Conservation (phyloP, 2,329 filamentous ascomycete species). For the Sclerotinia nivalis region DNA sequence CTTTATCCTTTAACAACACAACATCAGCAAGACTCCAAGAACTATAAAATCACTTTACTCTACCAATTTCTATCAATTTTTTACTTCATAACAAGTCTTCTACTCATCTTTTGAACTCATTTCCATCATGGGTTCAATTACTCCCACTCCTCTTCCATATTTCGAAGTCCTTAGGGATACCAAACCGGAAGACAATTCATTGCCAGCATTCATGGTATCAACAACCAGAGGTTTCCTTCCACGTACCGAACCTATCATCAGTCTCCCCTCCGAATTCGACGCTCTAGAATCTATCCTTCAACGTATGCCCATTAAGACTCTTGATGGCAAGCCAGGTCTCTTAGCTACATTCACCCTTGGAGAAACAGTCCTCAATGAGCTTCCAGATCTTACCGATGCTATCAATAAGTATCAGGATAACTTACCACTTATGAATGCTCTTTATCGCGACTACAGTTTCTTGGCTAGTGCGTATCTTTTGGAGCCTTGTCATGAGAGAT, state of each 20-base stretch:
- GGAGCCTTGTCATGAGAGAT: constrained; percentile 83
- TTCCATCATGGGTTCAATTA: constrained; percentile 39
- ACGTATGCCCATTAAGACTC: constrained; percentile 76
- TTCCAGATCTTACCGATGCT: constrained; percentile 73
- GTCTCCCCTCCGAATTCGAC: constrained; percentile 73
- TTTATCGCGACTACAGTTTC: constrained; percentile 92
- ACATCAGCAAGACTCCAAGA: background rate
- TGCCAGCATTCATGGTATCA: constrained; percentile 78
- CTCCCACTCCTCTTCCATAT: constrained; percentile 30
- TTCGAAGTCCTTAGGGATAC: constrained; percentile 67
- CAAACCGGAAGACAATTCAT: constrained; percentile 59
- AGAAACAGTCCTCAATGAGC: constrained; percentile 67
- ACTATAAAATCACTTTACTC: constrained; percentile 20
- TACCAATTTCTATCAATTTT: constrained; percentile 7
- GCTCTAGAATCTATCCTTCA: constrained; percentile 70
- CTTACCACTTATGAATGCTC: constrained; percentile 76
- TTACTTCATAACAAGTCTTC: constrained; percentile 12
- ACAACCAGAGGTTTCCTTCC: constrained; percentile 74
- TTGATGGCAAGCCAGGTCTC: constrained; percentile 72
- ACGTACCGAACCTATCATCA: constrained; percentile 59
- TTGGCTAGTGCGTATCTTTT: constrained; percentile 85
- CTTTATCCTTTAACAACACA: constrained; percentile 28
- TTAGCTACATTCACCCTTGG: constrained; percentile 75
- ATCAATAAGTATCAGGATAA: constrained; percentile 74
- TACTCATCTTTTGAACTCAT: constrained; percentile 15